Base-by-base conservation (phyloP, 139 green algal species). In the Zygnema circumcarinatum region DNA sequence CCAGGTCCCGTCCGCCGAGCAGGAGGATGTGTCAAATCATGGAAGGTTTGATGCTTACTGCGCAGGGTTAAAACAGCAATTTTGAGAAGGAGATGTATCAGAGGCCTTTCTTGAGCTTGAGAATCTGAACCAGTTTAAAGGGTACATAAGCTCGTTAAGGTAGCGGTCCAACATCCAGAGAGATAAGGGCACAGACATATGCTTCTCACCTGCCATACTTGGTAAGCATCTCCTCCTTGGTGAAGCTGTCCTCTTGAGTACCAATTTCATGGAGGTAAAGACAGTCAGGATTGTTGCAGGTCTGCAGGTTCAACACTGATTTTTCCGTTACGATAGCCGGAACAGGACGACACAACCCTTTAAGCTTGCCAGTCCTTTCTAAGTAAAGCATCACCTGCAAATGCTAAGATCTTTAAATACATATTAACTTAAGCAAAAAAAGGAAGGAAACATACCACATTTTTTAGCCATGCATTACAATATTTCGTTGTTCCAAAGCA, bases 401-500 rank as follows among this genome's bases (percentile, higher is more conserved):
- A 29, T 29, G 56, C 56, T 29, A 72, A 29, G 56, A 29, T 29
- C 29, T 72, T 72, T 29, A 72, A 72, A 29, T 72, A 29, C 29
- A 29, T 72, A n/a, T n/a, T n/a, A n/a, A n/a, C n/a, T n/a, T n/a
- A n/a, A n/a, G n/a, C n/a, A 62, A 62, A 62, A 7, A 25, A 62
- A 62, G 7, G 47, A 20, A 31, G 47, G 29, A 1, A 33, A 76
- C 84, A 35, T 79, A 90, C 85, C 87, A 91, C n/a, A 85, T 96
- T 93, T 90, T 96, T 96, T 29, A 98, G 86, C 83, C 96, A 98
- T 20, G 96, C 93, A 88, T 97, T 97, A 94, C 96, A 98, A 91
- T 98, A 98, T 88, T 98, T 98, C n/a, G 96, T 98, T 22, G 96
- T 98, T 1, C 96, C 96, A 91, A 96, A 98, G 91, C 95, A 98